Base-by-base conservation (phyloP, 208 protist genomes). In the Trypanosoma brucei region DNA sequence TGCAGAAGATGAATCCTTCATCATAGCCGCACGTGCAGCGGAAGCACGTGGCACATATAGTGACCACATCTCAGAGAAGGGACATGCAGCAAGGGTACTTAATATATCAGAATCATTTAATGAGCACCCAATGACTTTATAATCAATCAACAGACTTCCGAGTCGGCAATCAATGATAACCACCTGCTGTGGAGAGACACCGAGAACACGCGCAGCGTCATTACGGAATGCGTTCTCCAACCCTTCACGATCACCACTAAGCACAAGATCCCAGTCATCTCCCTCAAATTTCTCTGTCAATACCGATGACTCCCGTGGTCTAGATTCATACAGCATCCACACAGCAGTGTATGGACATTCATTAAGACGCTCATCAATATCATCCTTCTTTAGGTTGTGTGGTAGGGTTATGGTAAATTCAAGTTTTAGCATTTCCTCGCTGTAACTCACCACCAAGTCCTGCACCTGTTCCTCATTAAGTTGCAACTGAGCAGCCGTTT, bases 231-330 rank as follows among this genome's bases (percentile, higher is more conserved):
- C 44, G 9, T 14, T 48, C 44, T 48, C 44, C 44, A 48, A 14
- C 44, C 14, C 44, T 14, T 48, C 44, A 8, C 44, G 44, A 14
- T 14, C 14, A 30, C n/a, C 38, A 45, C 13, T 45, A 30, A 87
- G 46, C 6, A 84, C 62, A 40, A 71, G 31, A 65, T 75, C 78
- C 84, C 78, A 91, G 60, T 73, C 80, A 31, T 86, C 71, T 42
- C 79, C 81, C 36, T 75, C 62, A 58, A 88, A 86, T 45, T 37
- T 56, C 63, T 75, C 68, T 57, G 77, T 55, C n/a, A 82, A 13
- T 4, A 66, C 49, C n/a, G 46, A 68, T n/a, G 77, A 81, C 66
- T 62, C 65, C 54, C 66, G 55, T 48, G 49, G 55, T 11, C 55
- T 59, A 36, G 55, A 22, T 14, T 67, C 57, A 70, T 86, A 88